These are phyloP conservation scores for Boletellus dicymbophilus DNA, from an alignment of 1,284 basidiomycete genomes.

Conservation along the genomic window DNA sequence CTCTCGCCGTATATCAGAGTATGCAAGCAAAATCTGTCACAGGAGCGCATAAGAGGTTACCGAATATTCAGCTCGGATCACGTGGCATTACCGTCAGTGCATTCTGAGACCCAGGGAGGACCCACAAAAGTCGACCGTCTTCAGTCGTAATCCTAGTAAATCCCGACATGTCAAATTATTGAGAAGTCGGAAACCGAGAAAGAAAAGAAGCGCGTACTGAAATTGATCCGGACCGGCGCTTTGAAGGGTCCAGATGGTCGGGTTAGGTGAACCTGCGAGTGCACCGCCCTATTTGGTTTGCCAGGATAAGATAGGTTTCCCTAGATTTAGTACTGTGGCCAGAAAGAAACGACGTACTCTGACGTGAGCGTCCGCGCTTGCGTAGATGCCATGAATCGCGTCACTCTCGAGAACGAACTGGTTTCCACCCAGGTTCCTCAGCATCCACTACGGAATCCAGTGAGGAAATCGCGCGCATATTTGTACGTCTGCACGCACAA, in stretches of 20 bases:
- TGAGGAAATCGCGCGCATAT: no score
- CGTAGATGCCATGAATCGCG: neutral
- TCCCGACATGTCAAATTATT: neutral
- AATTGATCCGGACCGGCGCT: neutral
- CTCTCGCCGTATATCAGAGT: neutral
- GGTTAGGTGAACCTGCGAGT: neutral
- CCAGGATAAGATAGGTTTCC: neutral
- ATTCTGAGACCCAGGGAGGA: no score
- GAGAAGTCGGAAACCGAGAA: neutral
- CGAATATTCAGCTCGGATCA: neutral
- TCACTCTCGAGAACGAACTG: neutral
- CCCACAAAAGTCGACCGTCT: neutral
- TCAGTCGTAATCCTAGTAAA: neutral
- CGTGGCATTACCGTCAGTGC: neutral
- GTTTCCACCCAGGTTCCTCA: neutral
- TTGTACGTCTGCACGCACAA: no score
- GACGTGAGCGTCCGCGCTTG: neutral
- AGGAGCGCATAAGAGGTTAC: neutral
- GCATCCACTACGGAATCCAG: neutral
- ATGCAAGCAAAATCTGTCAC: neutral
- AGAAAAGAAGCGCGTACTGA: no score
- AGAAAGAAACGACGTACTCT: no score
- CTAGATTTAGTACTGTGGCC: no score
- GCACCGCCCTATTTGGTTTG: neutral
- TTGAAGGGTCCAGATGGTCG: neutral